Conservation (phyloP, 2,329 filamentous ascomycete genomes). For the Lachnum nothofagi region DNA sequence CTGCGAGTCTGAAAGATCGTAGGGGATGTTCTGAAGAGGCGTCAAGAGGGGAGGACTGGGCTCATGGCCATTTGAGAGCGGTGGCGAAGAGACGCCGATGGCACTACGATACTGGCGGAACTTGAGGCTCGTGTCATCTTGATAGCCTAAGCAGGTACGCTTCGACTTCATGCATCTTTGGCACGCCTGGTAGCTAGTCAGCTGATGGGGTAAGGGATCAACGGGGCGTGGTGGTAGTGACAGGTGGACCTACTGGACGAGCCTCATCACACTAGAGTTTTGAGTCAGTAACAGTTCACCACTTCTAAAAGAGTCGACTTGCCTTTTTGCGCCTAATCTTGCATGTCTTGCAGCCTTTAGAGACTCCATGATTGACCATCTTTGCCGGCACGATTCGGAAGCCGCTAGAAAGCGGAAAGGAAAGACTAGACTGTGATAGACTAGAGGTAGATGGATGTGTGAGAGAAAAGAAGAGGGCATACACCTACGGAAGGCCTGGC, state of each 20-base stretch:
- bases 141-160: neutral
- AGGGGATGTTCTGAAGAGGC: constrained; percentile 9
- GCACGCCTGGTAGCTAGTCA: neutral
- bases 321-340: constrained; percentile 21
- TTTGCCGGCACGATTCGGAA: neutral
- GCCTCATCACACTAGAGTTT: constrained; percentile 19
- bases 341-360: constrained; percentile 19
- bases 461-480: no score
- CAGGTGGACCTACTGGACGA: constrained; percentile 19
- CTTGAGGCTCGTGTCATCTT: neutral
- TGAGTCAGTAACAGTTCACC: neutral
- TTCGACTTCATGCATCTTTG: neutral
- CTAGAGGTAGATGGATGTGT: neutral
- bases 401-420: neutral
- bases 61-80: neutral
- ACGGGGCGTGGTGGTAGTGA: neutral
- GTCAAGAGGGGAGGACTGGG: constrained; percentile 5
- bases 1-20: constrained; percentile 4
- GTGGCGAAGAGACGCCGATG: neutral
- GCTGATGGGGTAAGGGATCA: neutral
- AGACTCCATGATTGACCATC: constrained; percentile 16
- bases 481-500: no score
- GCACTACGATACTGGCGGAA: neutral
- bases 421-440: neutral
- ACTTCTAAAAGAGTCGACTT: neutral